Evolutionary conservation across 1,284 basidiomycete genomes (phyloP).

Genomic region (Puccinia hordei): DNA sequence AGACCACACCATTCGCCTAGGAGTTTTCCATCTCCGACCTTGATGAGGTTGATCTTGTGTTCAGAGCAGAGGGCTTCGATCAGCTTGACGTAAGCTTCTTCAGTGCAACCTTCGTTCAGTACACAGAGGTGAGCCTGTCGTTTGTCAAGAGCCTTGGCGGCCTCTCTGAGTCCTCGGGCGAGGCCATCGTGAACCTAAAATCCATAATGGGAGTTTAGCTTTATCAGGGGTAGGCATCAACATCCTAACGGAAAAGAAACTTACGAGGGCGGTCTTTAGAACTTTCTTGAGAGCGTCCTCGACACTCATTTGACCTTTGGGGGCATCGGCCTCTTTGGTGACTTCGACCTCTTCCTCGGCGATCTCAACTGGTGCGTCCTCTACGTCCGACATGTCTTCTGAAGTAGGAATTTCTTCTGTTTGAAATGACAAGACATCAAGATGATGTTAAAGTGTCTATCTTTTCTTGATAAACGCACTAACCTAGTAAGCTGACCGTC

Average conservation of each 20-base stretch:
- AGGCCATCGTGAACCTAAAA: conserved; percentile 46
- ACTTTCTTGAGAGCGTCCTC: conserved; percentile 95
- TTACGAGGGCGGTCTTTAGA: conserved; percentile 59
- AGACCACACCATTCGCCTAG: conserved; percentile 49
- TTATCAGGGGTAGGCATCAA: neutral
- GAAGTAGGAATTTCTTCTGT: conserved; percentile 36
- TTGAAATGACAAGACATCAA: neutral
- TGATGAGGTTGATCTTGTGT: conserved; percentile 51
- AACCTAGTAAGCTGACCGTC: conserved; percentile 30
- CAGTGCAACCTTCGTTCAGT: conserved; percentile 48
- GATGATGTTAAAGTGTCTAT: neutral
- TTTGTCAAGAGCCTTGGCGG: conserved; percentile 49
- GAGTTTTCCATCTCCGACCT: conserved; percentile 49
- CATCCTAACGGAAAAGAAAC: neutral
- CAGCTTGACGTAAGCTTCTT: conserved; percentile 45
- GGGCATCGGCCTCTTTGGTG: conserved; percentile 79
- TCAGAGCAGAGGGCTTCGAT: conserved; percentile 49
- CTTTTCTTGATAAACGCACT: neutral
- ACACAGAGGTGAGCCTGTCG: conserved; percentile 49
- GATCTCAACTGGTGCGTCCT: conserved; percentile 56
- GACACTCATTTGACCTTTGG: conserved; percentile 82
- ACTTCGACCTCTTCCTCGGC: conserved; percentile 67
- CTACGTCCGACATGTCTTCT: conserved; percentile 51
- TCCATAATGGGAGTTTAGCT: neutral
- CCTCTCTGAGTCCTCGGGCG: conserved; percentile 42